These are phyloP conservation scores for Aspergillus luchuensis DNA, from an alignment of 2,329 filamentous ascomycete genomes.

Conservation along the genomic window DNA sequence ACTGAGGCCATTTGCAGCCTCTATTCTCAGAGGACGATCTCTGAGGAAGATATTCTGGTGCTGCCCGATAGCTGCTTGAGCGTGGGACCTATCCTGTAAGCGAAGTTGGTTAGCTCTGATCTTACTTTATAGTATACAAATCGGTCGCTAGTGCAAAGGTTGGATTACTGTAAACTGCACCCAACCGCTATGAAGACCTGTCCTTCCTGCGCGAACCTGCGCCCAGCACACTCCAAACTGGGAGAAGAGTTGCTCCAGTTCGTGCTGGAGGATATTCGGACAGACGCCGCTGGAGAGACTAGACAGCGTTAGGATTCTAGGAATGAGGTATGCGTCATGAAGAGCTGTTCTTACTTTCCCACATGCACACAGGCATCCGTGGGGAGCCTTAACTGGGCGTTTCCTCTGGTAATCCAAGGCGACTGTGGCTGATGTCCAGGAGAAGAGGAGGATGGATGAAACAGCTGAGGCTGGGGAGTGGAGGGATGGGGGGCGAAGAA, in stretches of 20 bases:
- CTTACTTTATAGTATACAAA: no score
- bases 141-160: not conserved
- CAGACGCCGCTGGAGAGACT: not conserved
- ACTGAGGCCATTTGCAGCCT: no score
- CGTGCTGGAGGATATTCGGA: not conserved
- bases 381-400: not conserved
- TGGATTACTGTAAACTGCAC: conserved; percentile 42
- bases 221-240: not conserved
- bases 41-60: no score
- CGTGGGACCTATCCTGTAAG: no score
- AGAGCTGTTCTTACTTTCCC: conserved; percentile 2
- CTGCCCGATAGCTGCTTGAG: no score
- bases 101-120: no score
- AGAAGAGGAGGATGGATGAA: no score
- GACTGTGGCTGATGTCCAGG: no score
- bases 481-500: no score
- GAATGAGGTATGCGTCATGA: not conserved
- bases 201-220: not conserved
- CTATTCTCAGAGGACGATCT: no score
- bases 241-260: not conserved
- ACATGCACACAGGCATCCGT: not conserved
- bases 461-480: no score
- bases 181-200: conserved; percentile 38
- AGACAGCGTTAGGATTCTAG: not conserved
- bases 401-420: not conserved